Base-by-base conservation (phyloP, 78 protist genomes). In the Cyanophora paradoxa region DNA sequence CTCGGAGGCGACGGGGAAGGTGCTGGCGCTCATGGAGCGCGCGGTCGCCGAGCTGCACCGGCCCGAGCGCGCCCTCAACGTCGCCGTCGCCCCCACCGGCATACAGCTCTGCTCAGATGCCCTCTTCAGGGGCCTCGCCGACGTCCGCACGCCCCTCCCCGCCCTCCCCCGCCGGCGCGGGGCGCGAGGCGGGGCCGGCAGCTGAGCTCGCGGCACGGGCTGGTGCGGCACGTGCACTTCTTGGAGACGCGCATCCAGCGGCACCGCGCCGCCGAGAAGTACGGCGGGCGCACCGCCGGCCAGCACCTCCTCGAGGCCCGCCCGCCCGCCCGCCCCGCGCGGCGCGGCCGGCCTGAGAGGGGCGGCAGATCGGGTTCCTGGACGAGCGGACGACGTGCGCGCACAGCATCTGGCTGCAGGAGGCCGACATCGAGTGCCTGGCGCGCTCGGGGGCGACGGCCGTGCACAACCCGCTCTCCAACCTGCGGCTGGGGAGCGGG, bases 401-500 rank as follows among this genome's bases (percentile, higher is more conserved):
- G 22, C 64, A 57, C 37, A 2, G 39, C n/a, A 0, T 28, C 33
- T 57, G 64, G 64, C 64, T 57, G 8, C 0, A 6, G 14, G 64
- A 57, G 7, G 64, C 26, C 8, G 64, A 57, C 39, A 6, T 22
- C 20, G 39, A 1, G 40, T 20, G 26, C n/a, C 26, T 57, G 64
- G 64, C 64, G 20, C 39, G 5, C 39, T 13, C 37, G 11, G 64
- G 64, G 16, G 64, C 64, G 22, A 7, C n/a, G n/a, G 11, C 4
- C 64, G 1, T 31, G 39, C 64, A 57, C 37, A 16, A 22, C 37
- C 64, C 64, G 64, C 2, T 28, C n/a, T 30, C 39, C 64, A 57
- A 57, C 64, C 64, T 57, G 39, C 64, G 64, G 24, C 64, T 57
- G 39, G 64, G 64, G 24, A 30, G 39, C n/a, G 64, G 64, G 39